Evolutionary conservation across 2,329 filamentous ascomycete genomes (phyloP), one percentile per base, ranked within the genome.

Genomic region (Leptosphaerulina australis): DNA sequence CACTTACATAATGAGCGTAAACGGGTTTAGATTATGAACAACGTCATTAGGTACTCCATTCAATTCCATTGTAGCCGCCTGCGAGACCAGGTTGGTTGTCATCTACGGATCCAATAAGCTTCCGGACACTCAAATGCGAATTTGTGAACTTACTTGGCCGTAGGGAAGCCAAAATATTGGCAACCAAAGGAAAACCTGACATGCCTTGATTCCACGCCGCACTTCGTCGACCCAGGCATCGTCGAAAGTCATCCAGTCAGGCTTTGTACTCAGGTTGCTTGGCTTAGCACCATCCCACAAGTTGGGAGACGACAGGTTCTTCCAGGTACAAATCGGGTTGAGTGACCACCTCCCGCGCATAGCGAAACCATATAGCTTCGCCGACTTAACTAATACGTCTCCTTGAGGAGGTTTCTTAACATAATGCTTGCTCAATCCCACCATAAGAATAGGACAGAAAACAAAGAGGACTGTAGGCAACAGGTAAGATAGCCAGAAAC

Each of bases 241-340:
- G 51, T 92, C 88, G 59, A 90, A 91, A 0, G 85, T 88, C 85
- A 91, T 91, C 87, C 87, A 91, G 0, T 53, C 41, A 0, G 88
- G 88, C 36, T 83, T 83, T 47, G 79, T 68, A 0, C 71, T 68
- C 5, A 80, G 81, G 2, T 76, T 76, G 63, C 84, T 87, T 3
- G 87, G 88, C 72, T 87, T 88, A 43, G 84, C 76, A 48, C 81
- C 79, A 57, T 74, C 78, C 69, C 59, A 64, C 2, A 60, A 24
- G 12, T 63, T 51, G 3, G 56, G 50, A 24, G 58, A 53, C 39
- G 88, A 63, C 62, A 77, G 74, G 58, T 79, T 79, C 60, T 74
- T 76, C 57, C 76, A 69, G 39, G 76, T 74, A 12, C 65, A 71
- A 36, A 84, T 70, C 6, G 82, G 83, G 66, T 86, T 86, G 40